Evolutionary conservation across 192 early-diverging fungal species (phyloP), one percentile per base, ranked within the genome.

Genomic region (Coemansia sp.): DNA sequence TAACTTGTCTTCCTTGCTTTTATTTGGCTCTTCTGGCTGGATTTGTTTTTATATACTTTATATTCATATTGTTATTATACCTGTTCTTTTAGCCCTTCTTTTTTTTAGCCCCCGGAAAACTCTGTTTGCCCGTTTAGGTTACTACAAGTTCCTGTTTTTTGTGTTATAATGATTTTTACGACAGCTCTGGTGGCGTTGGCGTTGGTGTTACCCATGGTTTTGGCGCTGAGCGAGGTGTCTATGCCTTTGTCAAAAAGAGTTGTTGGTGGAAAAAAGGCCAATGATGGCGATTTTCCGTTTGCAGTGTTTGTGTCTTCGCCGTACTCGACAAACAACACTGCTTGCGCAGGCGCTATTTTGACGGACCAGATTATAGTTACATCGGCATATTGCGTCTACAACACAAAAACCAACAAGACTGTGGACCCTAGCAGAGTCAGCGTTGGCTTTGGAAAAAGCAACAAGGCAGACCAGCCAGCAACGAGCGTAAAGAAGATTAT

Each of bases 311-410:
- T 78, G 5, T 72, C 76, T 4, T 63, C 67, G n/a, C 67, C 76
- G 3, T 63, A 45, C 10, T 63, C 61, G 48, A 78, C 70, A 50
- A 56, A 69, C 38, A 73, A 72, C 48, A 78, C 70, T 8, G 76
- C 58, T 6, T 78, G 76, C 30, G 76, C 76, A 17, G 76, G 76
- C 33, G 76, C 76, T 16, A 78, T 78, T 34, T 58, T 78, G 33
- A 78, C 76, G 6, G 71, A 78, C 55, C 76, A 78, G 30, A 63
- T 78, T 34, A 55, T 78, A 20, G 69, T 78, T 14, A 78, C 76
- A 34, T 56, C 76, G 29, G 76, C 76, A 11, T 72, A 72, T 33
- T 78, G 76, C 30, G 56, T 78, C 12, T 72, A 73, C 56, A 60
- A 73, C 56, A 12, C 59, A 11, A 48, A 34, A 30, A 60, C 67